These are phyloP conservation scores for Exserohilum rostratum DNA, from an alignment of 2,329 filamentous ascomycete genomes.

Conservation along the genomic window DNA sequence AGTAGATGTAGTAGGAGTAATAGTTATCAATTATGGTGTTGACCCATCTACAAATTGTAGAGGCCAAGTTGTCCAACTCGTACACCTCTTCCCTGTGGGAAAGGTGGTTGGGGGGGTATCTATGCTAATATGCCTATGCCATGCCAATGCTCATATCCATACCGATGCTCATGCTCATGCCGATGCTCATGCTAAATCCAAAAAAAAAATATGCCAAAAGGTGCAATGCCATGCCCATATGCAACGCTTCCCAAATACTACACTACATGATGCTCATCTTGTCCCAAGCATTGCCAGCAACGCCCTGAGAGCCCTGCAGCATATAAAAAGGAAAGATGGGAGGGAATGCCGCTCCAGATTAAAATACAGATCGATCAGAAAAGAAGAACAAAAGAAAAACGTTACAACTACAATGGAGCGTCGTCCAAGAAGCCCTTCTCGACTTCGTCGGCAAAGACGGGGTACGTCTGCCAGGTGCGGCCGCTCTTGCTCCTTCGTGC, in stretches of 20 bases:
- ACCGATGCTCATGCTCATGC: neutral
- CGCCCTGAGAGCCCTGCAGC: neutral
- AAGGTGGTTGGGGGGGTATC: neutral
- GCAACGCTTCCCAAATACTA: neutral
- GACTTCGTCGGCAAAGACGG: slow-evolving; percentile 18
- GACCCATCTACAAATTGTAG: neutral
- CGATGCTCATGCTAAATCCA: neutral
- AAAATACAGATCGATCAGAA: neutral
- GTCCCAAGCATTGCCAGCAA: neutral
- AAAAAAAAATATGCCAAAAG: neutral
- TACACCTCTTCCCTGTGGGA: neutral
- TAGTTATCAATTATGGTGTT: neutral
- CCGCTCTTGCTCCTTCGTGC: slow-evolving; percentile 9
- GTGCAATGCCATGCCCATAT: neutral
- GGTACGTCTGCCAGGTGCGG: slow-evolving; percentile 3
- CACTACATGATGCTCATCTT: neutral
- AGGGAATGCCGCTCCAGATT: neutral
- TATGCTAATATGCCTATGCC: slow-evolving; percentile 1
- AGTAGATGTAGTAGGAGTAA: neutral
- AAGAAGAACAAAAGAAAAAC: neutral
- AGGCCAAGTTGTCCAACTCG: neutral
- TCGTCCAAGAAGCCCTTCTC: slow-evolving; percentile 19
- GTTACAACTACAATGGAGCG: slow-evolving; percentile 10
- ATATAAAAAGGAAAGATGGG: neutral
- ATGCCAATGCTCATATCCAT: neutral